Percentiles rank a stretch among this genome's conserved stretches.
These are phyloP conservation scores for Lactarius pseudohatsudake DNA, from an alignment of 768 basidiomycete species.

Conservation along the genomic window DNA sequence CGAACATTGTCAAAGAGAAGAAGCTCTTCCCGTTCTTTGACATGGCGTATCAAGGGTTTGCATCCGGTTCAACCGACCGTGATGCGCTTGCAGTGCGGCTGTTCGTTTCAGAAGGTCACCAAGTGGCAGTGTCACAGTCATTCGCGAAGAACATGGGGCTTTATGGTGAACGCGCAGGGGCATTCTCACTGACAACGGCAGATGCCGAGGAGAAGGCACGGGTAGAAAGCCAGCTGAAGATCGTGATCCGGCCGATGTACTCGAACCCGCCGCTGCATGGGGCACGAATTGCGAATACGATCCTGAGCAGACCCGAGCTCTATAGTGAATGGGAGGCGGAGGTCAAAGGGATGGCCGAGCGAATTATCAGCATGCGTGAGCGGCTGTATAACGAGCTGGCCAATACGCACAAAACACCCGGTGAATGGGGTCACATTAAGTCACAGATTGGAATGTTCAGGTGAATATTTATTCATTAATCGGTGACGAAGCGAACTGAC, in stretches of 20 bases:
- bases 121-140: conserved; percentile 87
- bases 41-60: conserved; percentile 99
- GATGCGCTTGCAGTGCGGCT: conserved; percentile 96
- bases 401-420: conserved; percentile 82
- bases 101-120: conserved; percentile 89
- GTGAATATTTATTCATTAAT: conserved; percentile 41
- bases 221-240: conserved; percentile 93
- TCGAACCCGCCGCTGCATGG: conserved; percentile 96
- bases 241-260: conserved; percentile 94
- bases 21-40: conserved; percentile 98
- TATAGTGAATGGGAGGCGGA: conserved; percentile 88
- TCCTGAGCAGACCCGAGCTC: conserved; percentile 70
- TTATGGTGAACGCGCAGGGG: conserved; percentile 98
- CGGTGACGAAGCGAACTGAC: conserved; percentile 6
- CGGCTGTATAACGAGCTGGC: conserved; percentile 76
- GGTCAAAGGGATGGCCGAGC: conserved; percentile 93
- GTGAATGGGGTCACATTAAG: conserved; percentile 93
- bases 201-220: conserved; percentile 77
- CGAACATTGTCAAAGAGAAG: conserved; percentile 83
- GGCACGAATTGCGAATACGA: conserved; percentile 81
- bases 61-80: conserved; percentile 84
- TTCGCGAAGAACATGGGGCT: conserved; percentile 99
- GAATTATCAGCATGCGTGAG: conserved; percentile 92
- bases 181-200: conserved; percentile 78
- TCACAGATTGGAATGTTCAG: conserved; percentile 98